These are phyloP conservation scores for Groenewaldozyma salmanticensis DNA, from an alignment of 805 yeast species.

Conservation along the genomic window DNA sequence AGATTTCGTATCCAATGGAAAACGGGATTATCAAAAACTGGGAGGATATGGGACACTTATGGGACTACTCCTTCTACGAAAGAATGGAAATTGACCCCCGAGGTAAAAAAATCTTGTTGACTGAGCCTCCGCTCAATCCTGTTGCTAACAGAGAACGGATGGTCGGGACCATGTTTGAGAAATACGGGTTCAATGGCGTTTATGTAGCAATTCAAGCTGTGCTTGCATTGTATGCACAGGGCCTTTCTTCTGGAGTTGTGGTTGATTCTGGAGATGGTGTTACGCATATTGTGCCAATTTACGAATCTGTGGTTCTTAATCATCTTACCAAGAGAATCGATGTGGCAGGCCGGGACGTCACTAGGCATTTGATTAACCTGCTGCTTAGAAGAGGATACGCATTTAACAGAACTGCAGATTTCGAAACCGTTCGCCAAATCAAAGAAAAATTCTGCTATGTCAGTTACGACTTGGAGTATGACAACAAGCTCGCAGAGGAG, in stretches of 20 bases:
- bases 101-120: slow-evolving; percentile 77
- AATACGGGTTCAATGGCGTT: slow-evolving; percentile 82
- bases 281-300: slow-evolving; percentile 96
- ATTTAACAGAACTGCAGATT: slow-evolving; percentile 96
- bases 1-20: slow-evolving; percentile 97
- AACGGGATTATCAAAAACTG: slow-evolving; percentile 95
- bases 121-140: slow-evolving; percentile 99
- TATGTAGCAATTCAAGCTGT: slow-evolving; percentile 97
- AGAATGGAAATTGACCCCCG: slow-evolving; percentile 64
- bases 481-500: slow-evolving; percentile 76
- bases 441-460: slow-evolving; percentile 95
- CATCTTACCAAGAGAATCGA: slow-evolving; percentile 88
- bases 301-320: slow-evolving; percentile 92
- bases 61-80: slow-evolving; percentile 96
- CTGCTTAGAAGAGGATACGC: slow-evolving; percentile 95
- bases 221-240: slow-evolving; percentile 95
- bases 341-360: slow-evolving; percentile 97
- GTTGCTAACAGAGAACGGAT: slow-evolving; percentile 78
- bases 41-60: slow-evolving; percentile 97
- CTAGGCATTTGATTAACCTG: slow-evolving; percentile 87
- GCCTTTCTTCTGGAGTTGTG: slow-evolving; percentile 92
- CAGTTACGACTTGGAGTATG: slow-evolving; percentile 86
- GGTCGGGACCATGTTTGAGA: slow-evolving; percentile 91
- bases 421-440: slow-evolving; percentile 96
- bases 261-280: slow-evolving; percentile 99